phyloP scores from a whole-genome alignment of 2,329 filamentous ascomycete genomes.

The Capronia americana region DNA sequence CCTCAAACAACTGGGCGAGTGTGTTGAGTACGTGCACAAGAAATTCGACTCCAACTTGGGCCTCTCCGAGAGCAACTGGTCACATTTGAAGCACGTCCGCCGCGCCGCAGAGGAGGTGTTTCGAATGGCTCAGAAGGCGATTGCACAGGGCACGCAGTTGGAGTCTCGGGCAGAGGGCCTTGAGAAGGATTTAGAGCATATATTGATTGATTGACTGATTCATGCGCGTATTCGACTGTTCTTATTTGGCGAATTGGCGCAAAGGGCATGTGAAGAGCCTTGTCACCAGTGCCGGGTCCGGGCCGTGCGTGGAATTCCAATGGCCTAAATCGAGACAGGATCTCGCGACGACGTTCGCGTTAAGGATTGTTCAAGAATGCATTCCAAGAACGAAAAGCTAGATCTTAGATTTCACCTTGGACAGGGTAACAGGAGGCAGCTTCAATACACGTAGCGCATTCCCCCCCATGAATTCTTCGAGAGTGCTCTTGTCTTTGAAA shows the following conservation, averaged over 20 bases:
- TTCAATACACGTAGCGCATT: slow-evolving; percentile 38
- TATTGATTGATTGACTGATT: neutral
- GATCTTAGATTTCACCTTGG: neutral
- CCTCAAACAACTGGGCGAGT: slow-evolving; percentile 53
- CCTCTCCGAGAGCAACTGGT: slow-evolving; percentile 7
- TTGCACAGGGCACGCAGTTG: neutral
- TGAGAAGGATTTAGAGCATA: neutral
- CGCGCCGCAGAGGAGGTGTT: slow-evolving; percentile 3
- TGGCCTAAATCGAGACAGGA: too few relatives aligned
- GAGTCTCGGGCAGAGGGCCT: neutral
- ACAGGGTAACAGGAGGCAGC: slow-evolving; percentile 14
- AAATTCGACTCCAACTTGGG: neutral
- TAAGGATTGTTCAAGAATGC: too few relatives aligned
- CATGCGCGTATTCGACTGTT: neutral
- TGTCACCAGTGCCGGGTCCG: too few relatives aligned
- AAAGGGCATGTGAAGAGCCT: too few relatives aligned
- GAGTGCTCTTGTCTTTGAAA: slow-evolving; percentile 22
- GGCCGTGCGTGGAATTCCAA: too few relatives aligned
- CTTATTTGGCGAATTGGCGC: too few relatives aligned
- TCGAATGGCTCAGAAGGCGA: slow-evolving; percentile 8
- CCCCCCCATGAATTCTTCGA: slow-evolving; percentile 34
- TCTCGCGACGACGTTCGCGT: too few relatives aligned
- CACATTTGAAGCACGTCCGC: slow-evolving; percentile 10
- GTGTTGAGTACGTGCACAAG: slow-evolving; percentile 50
- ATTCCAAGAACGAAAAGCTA: neutral